Percentiles rank a stretch among this genome's conserved stretches.
Evolutionary conservation across 768 basidiomycete species (phyloP).

Genomic region (Mycena albidolilacea): DNA sequence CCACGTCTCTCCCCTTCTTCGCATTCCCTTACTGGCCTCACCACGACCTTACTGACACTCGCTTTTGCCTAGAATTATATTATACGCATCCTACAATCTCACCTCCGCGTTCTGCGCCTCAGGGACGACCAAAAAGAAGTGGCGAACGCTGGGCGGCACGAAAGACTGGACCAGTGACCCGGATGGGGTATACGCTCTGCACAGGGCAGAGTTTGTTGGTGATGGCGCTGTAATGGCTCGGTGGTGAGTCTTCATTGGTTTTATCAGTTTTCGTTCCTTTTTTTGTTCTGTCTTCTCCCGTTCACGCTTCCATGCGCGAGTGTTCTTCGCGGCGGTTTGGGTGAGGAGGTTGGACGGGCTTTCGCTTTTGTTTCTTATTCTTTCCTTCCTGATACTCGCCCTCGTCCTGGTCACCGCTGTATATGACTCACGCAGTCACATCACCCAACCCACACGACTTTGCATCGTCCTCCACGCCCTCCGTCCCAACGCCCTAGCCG

Average conservation of each 20-base stretch:
- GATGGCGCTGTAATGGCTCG: conserved; percentile 4
- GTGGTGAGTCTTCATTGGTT: conserved; percentile 4
- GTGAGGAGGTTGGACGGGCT: neutral
- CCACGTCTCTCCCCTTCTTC: neutral
- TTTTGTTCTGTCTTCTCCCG: conserved; percentile 11
- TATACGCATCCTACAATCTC: neutral
- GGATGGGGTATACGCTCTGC: neutral
- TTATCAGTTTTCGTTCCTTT: neutral
- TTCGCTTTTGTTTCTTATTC: conserved; percentile 6
- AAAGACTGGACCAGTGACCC: neutral
- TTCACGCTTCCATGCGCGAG: conserved; percentile 4
- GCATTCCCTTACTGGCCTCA: neutral
- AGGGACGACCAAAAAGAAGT: neutral
- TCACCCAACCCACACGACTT: conserved; percentile 3
- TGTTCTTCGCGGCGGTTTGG: neutral
- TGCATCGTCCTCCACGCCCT: conserved; percentile 13
- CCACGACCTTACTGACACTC: neutral
- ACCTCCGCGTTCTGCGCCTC: neutral
- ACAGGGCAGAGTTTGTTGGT: too few species aligned
- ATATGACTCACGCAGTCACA: conserved; percentile 16
- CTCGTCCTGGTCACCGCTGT: conserved; percentile 3
- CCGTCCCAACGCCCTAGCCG: neutral
- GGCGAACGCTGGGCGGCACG: conserved; percentile 2
- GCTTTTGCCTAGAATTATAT: neutral
- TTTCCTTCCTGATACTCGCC: neutral